Conservation (phyloP, 129 eudicot genomes). For the Calendula officinalis region DNA sequence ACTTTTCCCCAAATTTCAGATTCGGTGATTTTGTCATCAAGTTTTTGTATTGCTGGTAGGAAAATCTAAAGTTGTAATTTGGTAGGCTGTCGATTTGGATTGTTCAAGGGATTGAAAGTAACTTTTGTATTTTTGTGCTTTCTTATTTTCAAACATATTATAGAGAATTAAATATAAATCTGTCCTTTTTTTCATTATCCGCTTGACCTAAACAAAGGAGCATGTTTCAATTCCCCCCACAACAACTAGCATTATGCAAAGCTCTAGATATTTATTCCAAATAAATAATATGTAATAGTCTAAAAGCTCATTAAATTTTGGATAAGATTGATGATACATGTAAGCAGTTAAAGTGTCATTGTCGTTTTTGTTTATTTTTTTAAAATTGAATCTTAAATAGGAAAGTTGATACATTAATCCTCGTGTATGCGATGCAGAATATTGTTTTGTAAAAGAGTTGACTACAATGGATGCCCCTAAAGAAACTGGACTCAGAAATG, state of each 20-base stretch:
- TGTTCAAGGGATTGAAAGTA: conserved; percentile 5
- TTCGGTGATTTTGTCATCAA: conserved; percentile 8
- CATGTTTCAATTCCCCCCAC: not conserved
- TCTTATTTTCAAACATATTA: not conserved
- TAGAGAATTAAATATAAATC: conserved; percentile 1
- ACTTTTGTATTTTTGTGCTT: conserved; percentile 25
- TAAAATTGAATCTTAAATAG: not conserved
- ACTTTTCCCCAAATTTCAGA: conserved; percentile 16
- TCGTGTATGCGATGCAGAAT: conserved; percentile 32
- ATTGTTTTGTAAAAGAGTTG: conserved; percentile 20
- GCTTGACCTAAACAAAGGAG: not conserved
- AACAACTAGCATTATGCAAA: not conserved
- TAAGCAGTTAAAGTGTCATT: conserved; percentile 24
- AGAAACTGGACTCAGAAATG: conserved; percentile 69
- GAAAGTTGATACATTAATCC: not conserved
- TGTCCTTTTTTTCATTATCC: not conserved
- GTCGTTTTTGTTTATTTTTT: conserved; percentile 8
- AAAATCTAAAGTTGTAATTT: not conserved
- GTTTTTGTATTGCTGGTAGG: not conserved
- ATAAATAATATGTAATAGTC: not conserved
- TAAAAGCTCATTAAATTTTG: conserved; percentile 6
- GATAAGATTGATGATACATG: conserved; percentile 25
- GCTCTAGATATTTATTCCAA: no score
- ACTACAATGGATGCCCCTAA: conserved; percentile 50
- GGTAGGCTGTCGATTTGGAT: conserved; percentile 18